Conservation (phyloP, 495 filamentous ascomycete species). For the Penicillium fimorum region DNA sequence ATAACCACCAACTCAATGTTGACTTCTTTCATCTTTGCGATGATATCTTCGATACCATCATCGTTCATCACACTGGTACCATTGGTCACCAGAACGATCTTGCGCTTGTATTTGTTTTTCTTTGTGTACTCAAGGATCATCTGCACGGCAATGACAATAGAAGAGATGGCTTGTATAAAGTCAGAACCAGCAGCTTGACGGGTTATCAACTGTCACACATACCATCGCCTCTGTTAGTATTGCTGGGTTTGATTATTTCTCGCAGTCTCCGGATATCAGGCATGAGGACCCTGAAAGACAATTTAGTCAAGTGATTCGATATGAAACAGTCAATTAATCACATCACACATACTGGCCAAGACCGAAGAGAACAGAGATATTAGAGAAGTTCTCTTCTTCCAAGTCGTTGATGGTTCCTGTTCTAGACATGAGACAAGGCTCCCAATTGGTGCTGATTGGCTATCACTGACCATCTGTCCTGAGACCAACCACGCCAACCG, state of each 20-base stretch:
- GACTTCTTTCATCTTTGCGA: slow-evolving; percentile 65
- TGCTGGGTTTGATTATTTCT: slow-evolving; percentile 59
- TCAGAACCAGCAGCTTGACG: slow-evolving; percentile 15
- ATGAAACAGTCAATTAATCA: slow-evolving; percentile 1
- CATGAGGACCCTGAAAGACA: slow-evolving; percentile 60
- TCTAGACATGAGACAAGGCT: slow-evolving; percentile 5
- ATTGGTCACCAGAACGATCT: slow-evolving; percentile 83
- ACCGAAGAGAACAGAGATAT: slow-evolving; percentile 72
- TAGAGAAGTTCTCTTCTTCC: slow-evolving; percentile 61
- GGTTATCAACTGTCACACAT: slow-evolving; percentile 16
- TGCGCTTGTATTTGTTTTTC: slow-evolving; percentile 82
- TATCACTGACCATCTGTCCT: slow-evolving; percentile 62
- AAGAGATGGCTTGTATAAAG: slow-evolving; percentile 63
- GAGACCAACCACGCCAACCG: slow-evolving; percentile 77
- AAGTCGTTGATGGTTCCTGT: slow-evolving; percentile 69
- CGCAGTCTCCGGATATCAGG: slow-evolving; percentile 63
- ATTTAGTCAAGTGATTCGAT: neutral
- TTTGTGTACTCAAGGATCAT: slow-evolving; percentile 84
- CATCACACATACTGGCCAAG: slow-evolving; percentile 58
- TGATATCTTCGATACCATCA: slow-evolving; percentile 62
- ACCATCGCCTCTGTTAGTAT: slow-evolving; percentile 74
- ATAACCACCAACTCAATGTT: slow-evolving; percentile 76
- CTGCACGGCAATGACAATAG: slow-evolving; percentile 76
- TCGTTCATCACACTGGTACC: slow-evolving; percentile 67
- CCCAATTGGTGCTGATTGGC: neutral